phyloP scores from a whole-genome alignment of 164 flowering plant species.

The Umbilicus rupestris region DNA sequence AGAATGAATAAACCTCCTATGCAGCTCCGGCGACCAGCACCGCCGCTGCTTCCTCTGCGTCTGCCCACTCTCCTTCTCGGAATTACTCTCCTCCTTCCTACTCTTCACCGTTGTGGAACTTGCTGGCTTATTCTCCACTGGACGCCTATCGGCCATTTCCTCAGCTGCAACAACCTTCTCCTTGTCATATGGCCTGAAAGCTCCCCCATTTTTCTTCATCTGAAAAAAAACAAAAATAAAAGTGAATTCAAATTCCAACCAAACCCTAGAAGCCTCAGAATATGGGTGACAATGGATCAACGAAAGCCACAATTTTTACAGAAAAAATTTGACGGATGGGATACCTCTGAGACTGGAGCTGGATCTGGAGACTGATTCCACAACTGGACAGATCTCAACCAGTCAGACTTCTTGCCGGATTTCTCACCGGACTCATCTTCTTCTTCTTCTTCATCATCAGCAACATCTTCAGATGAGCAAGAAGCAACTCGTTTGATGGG shows the following conservation, averaged over 20 bases:
- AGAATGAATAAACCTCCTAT: slow-evolving; percentile 7
- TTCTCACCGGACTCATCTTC: slow-evolving; percentile 15
- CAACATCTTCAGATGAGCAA: slow-evolving; percentile 16
- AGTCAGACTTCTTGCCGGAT: slow-evolving; percentile 42
- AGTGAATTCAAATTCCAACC: not conserved
- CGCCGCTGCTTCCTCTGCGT: slow-evolving; percentile 5
- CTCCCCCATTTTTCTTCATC: slow-evolving; percentile 32
- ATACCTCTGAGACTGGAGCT: slow-evolving; percentile 26
- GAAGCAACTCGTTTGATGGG: slow-evolving; percentile 34
- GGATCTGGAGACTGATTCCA: slow-evolving; percentile 68
- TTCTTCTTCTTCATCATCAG: slow-evolving; percentile 18
- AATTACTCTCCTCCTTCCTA: slow-evolving; percentile 29
- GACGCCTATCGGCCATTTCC: too few relatives aligned
- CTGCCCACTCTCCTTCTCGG: slow-evolving; percentile 20
- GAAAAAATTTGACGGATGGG: too few relatives aligned
- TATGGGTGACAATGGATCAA: not conserved
- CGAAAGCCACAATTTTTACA: too few relatives aligned
- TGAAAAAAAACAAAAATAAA: slow-evolving; percentile 22
- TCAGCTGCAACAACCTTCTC: not conserved
- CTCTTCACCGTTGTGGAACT: slow-evolving; percentile 24
- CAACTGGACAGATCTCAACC: slow-evolving; percentile 76
- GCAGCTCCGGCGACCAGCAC: slow-evolving; percentile 11
- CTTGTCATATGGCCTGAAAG: not conserved
- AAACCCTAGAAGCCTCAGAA: not conserved
- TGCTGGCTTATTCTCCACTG: not conserved